Percentiles rank a stretch among this genome's conserved stretches.
Evolutionary conservation across 306 rosid species (phyloP).

Genomic region (Castanopsis chinensis): DNA sequence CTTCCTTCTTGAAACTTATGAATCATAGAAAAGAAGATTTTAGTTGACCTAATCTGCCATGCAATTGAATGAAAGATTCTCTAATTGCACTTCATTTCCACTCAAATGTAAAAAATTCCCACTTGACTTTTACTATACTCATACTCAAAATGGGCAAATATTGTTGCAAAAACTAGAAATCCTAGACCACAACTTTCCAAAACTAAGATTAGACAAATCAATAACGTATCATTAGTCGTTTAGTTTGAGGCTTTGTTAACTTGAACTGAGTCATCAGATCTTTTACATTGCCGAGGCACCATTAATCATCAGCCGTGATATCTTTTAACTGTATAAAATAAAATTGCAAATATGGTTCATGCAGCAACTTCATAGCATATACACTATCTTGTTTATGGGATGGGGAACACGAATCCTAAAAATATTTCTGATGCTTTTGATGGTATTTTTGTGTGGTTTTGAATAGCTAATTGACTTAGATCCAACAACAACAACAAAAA

Average conservation of each 20-base stretch:
- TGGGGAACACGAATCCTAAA: constrained; percentile 26
- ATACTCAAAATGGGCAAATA: too few relatives aligned
- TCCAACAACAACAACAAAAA: too few relatives aligned
- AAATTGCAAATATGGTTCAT: not conserved
- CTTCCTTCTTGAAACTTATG: not conserved
- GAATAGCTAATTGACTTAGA: not conserved
- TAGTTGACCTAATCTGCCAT: not conserved
- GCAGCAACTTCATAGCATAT: constrained; percentile 17
- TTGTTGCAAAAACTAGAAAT: too few relatives aligned
- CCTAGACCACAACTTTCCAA: too few relatives aligned
- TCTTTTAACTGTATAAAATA: not conserved
- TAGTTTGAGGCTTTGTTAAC: not conserved
- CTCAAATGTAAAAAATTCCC: not conserved
- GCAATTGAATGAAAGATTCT: not conserved
- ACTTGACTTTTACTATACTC: too few relatives aligned
- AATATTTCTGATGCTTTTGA: constrained; percentile 8
- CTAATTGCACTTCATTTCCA: not conserved
- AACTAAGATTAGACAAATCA: too few relatives aligned
- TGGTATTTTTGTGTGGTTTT: constrained; percentile 13
- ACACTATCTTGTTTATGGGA: constrained; percentile 18
- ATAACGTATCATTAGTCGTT: too few relatives aligned
- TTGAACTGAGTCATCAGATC: not conserved
- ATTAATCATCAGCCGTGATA: not conserved
- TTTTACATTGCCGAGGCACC: not conserved
- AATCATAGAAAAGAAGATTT: too few relatives aligned